Percentiles rank a stretch among this genome's conserved stretches.
These are phyloP conservation scores for Scheffersomyces segobiensis DNA, from an alignment of 1,139 yeast species.

Conservation along the genomic window DNA sequence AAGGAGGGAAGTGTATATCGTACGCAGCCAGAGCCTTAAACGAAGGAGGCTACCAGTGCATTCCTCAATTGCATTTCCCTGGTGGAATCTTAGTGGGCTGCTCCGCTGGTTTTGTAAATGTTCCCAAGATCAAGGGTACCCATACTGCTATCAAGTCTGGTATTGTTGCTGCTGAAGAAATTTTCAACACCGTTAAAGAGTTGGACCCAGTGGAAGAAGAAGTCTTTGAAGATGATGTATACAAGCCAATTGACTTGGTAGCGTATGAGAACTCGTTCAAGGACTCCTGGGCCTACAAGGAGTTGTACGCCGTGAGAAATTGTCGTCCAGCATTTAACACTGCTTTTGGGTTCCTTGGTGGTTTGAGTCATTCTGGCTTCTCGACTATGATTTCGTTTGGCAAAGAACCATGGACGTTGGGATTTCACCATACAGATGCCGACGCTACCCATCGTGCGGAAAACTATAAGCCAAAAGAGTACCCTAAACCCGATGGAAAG, in stretches of 20 bases:
- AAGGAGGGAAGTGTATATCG: slow-evolving; percentile 89
- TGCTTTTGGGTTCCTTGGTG: slow-evolving; percentile 72
- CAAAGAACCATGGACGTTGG: slow-evolving; percentile 82
- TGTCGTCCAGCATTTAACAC: slow-evolving; percentile 86
- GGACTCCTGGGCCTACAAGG: slow-evolving; percentile 83
- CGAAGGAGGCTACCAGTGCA: slow-evolving; percentile 93
- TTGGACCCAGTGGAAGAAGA: slow-evolving; percentile 52
- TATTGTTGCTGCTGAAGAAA: slow-evolving; percentile 87
- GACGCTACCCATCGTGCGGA: slow-evolving; percentile 67
- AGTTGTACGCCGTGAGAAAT: slow-evolving; percentile 79
- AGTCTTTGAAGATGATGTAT: slow-evolving; percentile 36
- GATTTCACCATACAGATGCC: slow-evolving; percentile 72
- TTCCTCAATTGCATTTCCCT: slow-evolving; percentile 87
- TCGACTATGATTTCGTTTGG: slow-evolving; percentile 79
- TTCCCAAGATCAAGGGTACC: slow-evolving; percentile 96
- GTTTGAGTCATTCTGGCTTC: slow-evolving; percentile 82
- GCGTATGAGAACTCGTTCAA: slow-evolving; percentile 65
- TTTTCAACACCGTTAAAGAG: slow-evolving; percentile 56
- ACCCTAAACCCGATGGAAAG: slow-evolving; percentile 92
- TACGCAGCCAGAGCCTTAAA: slow-evolving; percentile 95
- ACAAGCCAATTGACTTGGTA: slow-evolving; percentile 51
- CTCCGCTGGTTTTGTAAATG: slow-evolving; percentile 94
- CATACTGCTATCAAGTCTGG: slow-evolving; percentile 97
- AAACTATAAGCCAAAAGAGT: slow-evolving; percentile 67
- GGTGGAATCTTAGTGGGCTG: slow-evolving; percentile 96